A percentile compares a stretch with the other conserved stretches of the same genome.
Conservation (phyloP, 129 eudicot genomes). For the Pseudognaphalium luteoalbum region DNA sequence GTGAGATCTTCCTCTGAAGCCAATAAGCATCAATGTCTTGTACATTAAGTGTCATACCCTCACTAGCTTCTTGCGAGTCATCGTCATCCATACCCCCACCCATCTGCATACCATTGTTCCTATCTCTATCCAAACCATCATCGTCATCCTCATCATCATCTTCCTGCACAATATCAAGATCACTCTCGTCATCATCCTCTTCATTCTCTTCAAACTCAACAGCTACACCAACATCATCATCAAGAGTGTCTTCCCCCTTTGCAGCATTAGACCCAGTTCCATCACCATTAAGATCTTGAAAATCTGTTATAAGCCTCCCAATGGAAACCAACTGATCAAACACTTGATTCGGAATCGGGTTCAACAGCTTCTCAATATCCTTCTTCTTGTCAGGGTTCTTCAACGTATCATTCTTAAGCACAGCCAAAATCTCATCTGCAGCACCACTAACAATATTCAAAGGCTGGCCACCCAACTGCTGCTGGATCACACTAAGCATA, state of each 20-base stretch:
- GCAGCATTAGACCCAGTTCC: slow-evolving; percentile 44
- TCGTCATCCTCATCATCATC: slow-evolving; percentile 88
- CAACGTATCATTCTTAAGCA: slow-evolving; percentile 67
- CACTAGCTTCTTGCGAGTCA: slow-evolving; percentile 65
- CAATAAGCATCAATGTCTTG: slow-evolving; percentile 97
- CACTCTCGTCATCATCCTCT: slow-evolving; percentile 87
- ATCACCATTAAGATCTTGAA: slow-evolving; percentile 65
- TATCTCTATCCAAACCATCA: slow-evolving; percentile 56
- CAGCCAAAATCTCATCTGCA: slow-evolving; percentile 91
- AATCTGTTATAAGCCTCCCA: slow-evolving; percentile 79
- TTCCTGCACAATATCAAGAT: slow-evolving; percentile 79
- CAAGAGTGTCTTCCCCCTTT: slow-evolving; percentile 59
- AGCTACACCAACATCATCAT: slow-evolving; percentile 90
- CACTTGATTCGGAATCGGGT: slow-evolving; percentile 53
- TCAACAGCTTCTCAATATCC: slow-evolving; percentile 90
- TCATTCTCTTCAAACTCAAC: slow-evolving; percentile 97
- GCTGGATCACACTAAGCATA: slow-evolving; percentile 80
- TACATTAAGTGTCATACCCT: slow-evolving; percentile 88
- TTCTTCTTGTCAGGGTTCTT: slow-evolving; percentile 84
- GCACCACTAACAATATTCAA: slow-evolving; percentile 81
- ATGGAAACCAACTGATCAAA: slow-evolving; percentile 64
- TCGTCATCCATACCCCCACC: slow-evolving; percentile 94
- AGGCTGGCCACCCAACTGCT: slow-evolving; percentile 86
- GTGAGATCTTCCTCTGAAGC: slow-evolving; percentile 96
- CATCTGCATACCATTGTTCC: slow-evolving; percentile 89